Conservation (phyloP, 345 rosid species). For the Ceriops tagal region DNA sequence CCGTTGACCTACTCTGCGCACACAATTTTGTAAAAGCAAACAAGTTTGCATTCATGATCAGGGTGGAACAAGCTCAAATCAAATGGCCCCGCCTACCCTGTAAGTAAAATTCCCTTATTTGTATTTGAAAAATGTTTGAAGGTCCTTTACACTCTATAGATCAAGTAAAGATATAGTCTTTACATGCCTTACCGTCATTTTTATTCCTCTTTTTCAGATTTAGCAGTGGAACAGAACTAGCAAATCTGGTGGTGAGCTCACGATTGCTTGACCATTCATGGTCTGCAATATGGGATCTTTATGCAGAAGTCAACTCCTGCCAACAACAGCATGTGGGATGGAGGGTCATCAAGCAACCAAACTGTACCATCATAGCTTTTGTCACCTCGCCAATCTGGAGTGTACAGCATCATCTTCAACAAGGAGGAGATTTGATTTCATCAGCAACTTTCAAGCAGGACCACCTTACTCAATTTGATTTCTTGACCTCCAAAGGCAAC, state of each 20-base stretch:
- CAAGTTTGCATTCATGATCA: too few relatives aligned
- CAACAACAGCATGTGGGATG: constrained; percentile 17
- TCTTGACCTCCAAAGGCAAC: constrained; percentile 34
- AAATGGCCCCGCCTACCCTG: too few relatives aligned
- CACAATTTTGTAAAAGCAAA: too few relatives aligned
- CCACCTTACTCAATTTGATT: constrained; percentile 27
- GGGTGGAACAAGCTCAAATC: too few relatives aligned
- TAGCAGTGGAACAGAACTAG: constrained; percentile 37
- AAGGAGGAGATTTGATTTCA: constrained; percentile 24
- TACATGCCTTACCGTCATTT: not conserved
- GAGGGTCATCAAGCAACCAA: constrained; percentile 5
- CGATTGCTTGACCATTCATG: constrained; percentile 41
- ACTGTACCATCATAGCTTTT: constrained; percentile 39
- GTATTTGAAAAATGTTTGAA: too few relatives aligned
- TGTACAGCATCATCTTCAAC: constrained; percentile 17
- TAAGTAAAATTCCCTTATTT: too few relatives aligned
- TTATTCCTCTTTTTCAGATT: constrained; percentile 26
- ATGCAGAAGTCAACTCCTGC: constrained; percentile 8
- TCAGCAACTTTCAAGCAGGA: constrained; percentile 21
- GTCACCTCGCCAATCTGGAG: constrained; percentile 23
- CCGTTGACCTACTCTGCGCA: not conserved
- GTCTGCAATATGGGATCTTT: constrained; percentile 28
- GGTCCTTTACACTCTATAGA: too few relatives aligned
- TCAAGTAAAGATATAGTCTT: too few relatives aligned
- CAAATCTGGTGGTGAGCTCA: constrained; percentile 46